Base-by-base conservation (phyloP, 1,284 basidiomycete genomes). In the Vanrija sp. region DNA sequence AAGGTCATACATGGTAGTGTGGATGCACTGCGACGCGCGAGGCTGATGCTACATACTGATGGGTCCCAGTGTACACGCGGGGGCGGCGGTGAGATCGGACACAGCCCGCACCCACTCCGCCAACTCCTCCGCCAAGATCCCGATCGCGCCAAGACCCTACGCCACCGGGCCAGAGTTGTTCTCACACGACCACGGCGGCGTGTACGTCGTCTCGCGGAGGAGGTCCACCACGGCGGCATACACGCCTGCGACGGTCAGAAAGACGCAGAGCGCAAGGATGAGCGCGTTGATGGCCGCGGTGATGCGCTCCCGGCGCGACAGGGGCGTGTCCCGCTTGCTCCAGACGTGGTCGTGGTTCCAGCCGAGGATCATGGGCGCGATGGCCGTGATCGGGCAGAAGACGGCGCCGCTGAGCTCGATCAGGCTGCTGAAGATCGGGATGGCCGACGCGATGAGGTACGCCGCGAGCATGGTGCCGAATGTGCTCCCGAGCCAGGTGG, bases 401-500 rank as follows among this genome's bases (percentile, higher is more conserved):
- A 65, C 49, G 12, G 65, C 64, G 12, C 66, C 65, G 24, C 67
- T 57, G 41, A 71, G 59, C 9, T 57, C 53, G 53, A 68, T 61
- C 18, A 69, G 60, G 16, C 56, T 45, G 51, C 60, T 63, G n/a
- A 61, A 63, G 50, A 57, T 54, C 14, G 60, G 59, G 22, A 63
- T 54, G 12, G 55, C 54, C 3, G 42, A 47, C 8, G 43, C 63
- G 31, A 67, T 60, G 27, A 70, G 55, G 60, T 65, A 69, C 16
- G 68, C 56, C 25, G 64, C 45, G 22, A 59, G 27, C 14, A 54
- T 49, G 27, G 45, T 53, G 14, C 45, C 59, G 4, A 59, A 41
- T 1, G 57, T 57, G 51, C 63, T 61, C 0, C 57, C 54, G 25
- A 68, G 51, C 72, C 72, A 75, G 14, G 63, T 63, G 25, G 58